phyloP scores from a whole-genome alignment of 1,139 yeast genomes.

The Yamadazyma spencermartinsiae region DNA sequence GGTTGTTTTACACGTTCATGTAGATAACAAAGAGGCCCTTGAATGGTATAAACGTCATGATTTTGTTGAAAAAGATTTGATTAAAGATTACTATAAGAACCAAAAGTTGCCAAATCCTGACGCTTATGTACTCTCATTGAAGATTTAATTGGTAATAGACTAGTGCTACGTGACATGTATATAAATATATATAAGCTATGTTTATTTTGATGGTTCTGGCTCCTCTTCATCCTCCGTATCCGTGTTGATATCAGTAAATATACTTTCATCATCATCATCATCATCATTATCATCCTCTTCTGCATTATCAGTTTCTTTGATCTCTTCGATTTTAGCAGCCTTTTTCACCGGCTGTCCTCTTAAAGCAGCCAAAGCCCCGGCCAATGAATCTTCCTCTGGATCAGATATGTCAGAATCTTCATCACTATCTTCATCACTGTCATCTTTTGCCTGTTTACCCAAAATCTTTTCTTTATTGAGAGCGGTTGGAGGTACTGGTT shows the following conservation, averaged over 20 bases:
- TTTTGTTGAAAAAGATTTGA: conserved; percentile 39
- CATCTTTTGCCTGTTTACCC: conserved; percentile 18
- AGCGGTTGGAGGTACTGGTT: conserved; percentile 42
- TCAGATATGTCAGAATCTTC: conserved; percentile 60
- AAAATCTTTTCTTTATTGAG: conserved; percentile 19
- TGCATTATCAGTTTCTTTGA: conserved; percentile 19
- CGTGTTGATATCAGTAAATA: conserved; percentile 50
- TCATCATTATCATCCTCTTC: conserved; percentile 37
- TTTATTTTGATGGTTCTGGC: conserved; percentile 6
- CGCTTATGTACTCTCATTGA: conserved; percentile 39
- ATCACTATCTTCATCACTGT: conserved; percentile 28
- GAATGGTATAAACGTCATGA: conserved; percentile 61
- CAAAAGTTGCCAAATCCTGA: conserved; percentile 48
- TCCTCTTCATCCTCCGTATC: conserved; percentile 57
- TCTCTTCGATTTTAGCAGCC: conserved; percentile 25
- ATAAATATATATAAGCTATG: not conserved
- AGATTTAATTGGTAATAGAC: conserved; percentile 18
- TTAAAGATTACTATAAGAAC: conserved; percentile 52
- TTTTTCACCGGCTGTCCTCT: conserved; percentile 53
- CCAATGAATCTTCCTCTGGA: conserved; percentile 64
- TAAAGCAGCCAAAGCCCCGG: conserved; percentile 64
- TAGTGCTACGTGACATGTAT: not conserved
- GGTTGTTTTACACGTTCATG: conserved; percentile 61
- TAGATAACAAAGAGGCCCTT: conserved; percentile 43
- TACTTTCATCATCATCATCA: conserved; percentile 41